phyloP scores from a whole-genome alignment of 441 rosid genomes.

The Gossypium trilobum region DNA sequence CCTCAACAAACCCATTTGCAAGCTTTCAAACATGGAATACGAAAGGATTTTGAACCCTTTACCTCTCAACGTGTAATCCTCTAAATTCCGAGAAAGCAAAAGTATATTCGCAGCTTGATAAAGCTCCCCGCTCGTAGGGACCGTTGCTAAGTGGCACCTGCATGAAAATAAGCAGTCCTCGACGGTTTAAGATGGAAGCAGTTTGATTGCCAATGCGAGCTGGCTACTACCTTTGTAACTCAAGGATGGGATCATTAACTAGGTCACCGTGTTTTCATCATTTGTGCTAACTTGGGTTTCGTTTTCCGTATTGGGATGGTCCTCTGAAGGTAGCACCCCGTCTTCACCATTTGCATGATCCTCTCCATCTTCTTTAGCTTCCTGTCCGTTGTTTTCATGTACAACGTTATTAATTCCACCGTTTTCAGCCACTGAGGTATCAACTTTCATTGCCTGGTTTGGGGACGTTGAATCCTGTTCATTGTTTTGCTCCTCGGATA shows the following conservation, averaged over 20 bases:
- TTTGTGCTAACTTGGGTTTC: not conserved
- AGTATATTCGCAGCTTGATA: too few species aligned
- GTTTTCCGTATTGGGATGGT: not conserved
- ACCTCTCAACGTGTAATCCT: too few species aligned
- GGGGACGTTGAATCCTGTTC: constrained; percentile 10
- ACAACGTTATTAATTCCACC: constrained; percentile 14
- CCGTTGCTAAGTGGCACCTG: too few species aligned
- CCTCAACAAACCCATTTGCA: too few species aligned
- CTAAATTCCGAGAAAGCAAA: too few species aligned
- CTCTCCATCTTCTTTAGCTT: constrained; percentile 27
- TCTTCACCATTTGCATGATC: constrained; percentile 23
- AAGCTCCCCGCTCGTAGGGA: too few species aligned
- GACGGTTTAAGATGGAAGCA: not conserved
- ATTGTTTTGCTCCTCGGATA: constrained; percentile 13
- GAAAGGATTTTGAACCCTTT: too few species aligned
- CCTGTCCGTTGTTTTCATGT: constrained; percentile 17
- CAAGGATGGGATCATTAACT: not conserved
- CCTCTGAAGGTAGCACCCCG: constrained; percentile 15
- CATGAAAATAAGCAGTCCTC: not conserved
- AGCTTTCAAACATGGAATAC: too few species aligned
- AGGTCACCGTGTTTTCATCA: not conserved
- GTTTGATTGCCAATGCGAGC: not conserved
- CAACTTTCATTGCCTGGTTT: constrained; percentile 20
- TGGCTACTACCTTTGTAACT: not conserved
- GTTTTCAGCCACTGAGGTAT: constrained; percentile 21